Evolutionary conservation across 495 filamentous ascomycete species (phyloP), one percentile per base, ranked within the genome.

Genomic region (Cenococcum geophilum): DNA sequence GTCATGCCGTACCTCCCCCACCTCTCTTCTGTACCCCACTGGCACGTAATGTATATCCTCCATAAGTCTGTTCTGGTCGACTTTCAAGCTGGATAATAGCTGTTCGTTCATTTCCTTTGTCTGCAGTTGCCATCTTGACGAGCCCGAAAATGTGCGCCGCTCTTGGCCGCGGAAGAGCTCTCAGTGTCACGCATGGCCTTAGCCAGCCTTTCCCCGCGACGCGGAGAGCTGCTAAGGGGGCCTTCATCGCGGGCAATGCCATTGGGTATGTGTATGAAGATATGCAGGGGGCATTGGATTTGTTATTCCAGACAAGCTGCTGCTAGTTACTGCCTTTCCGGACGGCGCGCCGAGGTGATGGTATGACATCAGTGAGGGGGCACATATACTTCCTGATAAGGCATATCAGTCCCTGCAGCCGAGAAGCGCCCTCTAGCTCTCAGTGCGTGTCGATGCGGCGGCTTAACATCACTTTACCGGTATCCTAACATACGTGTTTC

Each of bases 21-120:
- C 68, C 79, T 70, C 54, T 84, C 78, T 1, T 83, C 84, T 59
- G 71, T 77, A 4, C 85, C 85, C 82, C 82, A 90, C 75, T 86
- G 77, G 67, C 82, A 87, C 1, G 82, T 82, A 68, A 68, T 89
- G 87, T 22, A 89, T 76, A 56, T 83, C 79, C 20, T 76, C 72
- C 63, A 83, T 81, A 64, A 90, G 74, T 59, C 85, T 76, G 4
- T 79, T 76, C 60, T 80, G 76, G 67, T 86, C 80, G 55, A 84
- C 79, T 55, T 78, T 79, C 57, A 88, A 69, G 12, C 73, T 74
- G 14, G 72, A 45, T 12, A 76, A 43, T 5, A 70, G 50, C 42
- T 68, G 27, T n/a, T 68, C 67, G 20, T 60, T 54, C 72, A 75
- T 75, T 58, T 76, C 74, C 25, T 66, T 67, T 20, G 69, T 70